These are phyloP conservation scores for Meira nashicola DNA, from an alignment of 1,284 basidiomycete species.

Conservation along the genomic window DNA sequence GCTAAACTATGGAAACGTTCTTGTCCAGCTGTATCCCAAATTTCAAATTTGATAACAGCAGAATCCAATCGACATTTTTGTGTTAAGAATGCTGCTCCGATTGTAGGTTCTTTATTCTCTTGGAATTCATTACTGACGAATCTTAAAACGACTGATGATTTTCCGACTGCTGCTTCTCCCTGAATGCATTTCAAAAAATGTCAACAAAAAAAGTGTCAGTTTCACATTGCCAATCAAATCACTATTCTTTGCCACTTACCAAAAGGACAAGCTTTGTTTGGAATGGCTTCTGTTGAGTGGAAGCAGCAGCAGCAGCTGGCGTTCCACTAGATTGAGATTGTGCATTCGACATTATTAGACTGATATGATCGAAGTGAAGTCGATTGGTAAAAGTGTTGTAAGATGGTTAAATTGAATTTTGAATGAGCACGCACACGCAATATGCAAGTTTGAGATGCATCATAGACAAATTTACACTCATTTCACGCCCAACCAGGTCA, in stretches of 20 bases:
- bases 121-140: constrained; percentile 95
- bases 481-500: too few relatives aligned
- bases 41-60: constrained; percentile 80
- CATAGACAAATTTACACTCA: too few relatives aligned
- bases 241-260: constrained; percentile 16
- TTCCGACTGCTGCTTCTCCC: constrained; percentile 94
- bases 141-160: constrained; percentile 96
- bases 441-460: too few relatives aligned
- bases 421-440: too few relatives aligned
- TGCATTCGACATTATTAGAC: not conserved
- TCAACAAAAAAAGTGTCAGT: not conserved
- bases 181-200: constrained; percentile 45
- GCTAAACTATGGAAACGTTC: constrained; percentile 90
- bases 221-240: constrained; percentile 1
- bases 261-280: constrained; percentile 52
- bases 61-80: constrained; percentile 64
- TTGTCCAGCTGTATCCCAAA: constrained; percentile 93
- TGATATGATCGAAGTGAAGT: not conserved
- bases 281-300: constrained; percentile 44
- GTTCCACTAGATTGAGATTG: not conserved
- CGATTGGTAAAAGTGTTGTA: not conserved
- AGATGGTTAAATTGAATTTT: not conserved
- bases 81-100: constrained; percentile 77
- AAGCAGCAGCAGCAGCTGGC: constrained; percentile 20
- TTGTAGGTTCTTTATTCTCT: constrained; percentile 95